A percentile compares a stretch with the other conserved stretches of the same genome.
phyloP scores from a whole-genome alignment of 352 stramenopile genomes.

The Phytopythium sindhum region DNA sequence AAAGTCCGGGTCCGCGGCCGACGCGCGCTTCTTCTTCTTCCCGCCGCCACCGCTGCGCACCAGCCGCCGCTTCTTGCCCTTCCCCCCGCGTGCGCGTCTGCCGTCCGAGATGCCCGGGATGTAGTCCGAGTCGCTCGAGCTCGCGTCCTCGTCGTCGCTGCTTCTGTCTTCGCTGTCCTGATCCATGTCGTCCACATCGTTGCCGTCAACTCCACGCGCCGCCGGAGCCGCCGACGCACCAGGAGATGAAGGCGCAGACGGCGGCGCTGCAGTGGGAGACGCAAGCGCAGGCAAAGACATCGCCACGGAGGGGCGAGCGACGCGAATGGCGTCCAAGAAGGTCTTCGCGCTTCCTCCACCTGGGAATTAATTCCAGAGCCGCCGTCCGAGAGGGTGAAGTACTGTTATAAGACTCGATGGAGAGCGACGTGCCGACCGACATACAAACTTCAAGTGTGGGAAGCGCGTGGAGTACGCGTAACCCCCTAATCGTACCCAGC shows the following conservation, averaged over 20 bases:
- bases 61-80: slow-evolving; percentile 19
- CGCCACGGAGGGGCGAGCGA: neutral
- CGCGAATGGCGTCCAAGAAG: neutral
- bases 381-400: neutral
- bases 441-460: neutral
- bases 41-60: slow-evolving; percentile 5
- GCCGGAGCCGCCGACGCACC: neutral
- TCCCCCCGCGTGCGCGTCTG: slow-evolving; percentile 4
- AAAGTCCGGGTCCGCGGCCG: neutral
- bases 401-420: too few species aligned
- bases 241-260: neutral
- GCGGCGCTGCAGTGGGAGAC: neutral
- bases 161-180: neutral
- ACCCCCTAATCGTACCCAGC: neutral
- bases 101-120: slow-evolving; percentile 9
- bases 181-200: neutral
- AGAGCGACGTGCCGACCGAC: neutral
- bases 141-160: slow-evolving; percentile 9
- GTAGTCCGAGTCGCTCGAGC: slow-evolving; percentile 43
- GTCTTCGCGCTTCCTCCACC: neutral
- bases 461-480: neutral
- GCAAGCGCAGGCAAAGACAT: neutral
- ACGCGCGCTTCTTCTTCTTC: slow-evolving; percentile 1
- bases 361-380: neutral
- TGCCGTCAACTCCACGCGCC: neutral